Percentiles rank a stretch among this genome's conserved stretches.
phyloP scores from a whole-genome alignment of 306 rosid species.

The Quercus gilva region DNA sequence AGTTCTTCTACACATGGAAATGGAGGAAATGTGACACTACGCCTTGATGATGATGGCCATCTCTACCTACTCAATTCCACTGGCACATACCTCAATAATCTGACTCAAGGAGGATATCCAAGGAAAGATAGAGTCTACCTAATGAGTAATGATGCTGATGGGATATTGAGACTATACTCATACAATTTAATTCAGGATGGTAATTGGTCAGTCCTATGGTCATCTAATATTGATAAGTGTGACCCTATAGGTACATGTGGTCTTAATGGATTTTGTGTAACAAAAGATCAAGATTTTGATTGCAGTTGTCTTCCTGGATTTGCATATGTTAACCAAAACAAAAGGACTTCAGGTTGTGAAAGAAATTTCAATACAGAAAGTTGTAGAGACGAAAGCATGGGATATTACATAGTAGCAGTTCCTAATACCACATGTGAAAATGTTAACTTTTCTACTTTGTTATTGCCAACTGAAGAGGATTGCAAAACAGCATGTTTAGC shows the following conservation, averaged over 20 bases:
- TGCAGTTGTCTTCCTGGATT: background rate
- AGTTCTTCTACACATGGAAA: background rate
- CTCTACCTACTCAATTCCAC: background rate
- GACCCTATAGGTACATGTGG: too few relatives aligned
- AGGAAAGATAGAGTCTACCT: too few relatives aligned
- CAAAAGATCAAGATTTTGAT: too few relatives aligned
- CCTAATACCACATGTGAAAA: background rate
- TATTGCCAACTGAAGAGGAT: background rate
- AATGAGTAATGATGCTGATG: too few relatives aligned
- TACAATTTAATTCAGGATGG: too few relatives aligned
- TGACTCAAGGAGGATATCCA: slow-evolving; percentile 5
- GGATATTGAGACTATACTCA: too few relatives aligned
- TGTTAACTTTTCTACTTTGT: background rate
- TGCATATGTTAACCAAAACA: background rate
- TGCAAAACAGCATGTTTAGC: slow-evolving; percentile 3
- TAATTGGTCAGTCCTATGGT: too few relatives aligned
- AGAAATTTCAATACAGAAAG: background rate
- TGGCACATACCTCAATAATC: background rate
- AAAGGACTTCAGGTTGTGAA: background rate
- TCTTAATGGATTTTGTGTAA: too few relatives aligned
- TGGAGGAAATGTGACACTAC: background rate
- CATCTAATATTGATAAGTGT: too few relatives aligned
- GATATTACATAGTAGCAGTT: background rate
- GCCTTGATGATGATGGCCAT: background rate
- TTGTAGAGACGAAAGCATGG: background rate